phyloP scores from a whole-genome alignment of 129 eudicot species.

The Tagetes patula region DNA sequence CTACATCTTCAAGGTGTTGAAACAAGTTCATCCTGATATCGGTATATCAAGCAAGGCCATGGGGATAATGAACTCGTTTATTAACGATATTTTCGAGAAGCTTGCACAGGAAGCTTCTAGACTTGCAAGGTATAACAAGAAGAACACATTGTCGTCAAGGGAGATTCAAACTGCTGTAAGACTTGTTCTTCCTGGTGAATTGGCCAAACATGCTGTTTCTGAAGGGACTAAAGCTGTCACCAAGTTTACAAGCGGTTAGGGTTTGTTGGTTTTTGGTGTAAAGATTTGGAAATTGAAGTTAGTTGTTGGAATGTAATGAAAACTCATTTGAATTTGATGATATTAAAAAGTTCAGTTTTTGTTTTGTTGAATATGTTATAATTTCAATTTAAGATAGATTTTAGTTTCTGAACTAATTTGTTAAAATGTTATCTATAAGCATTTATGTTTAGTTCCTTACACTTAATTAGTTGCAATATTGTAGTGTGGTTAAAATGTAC shows the following conservation, averaged over 20 bases:
- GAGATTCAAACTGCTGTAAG: constrained; percentile 40
- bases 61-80: constrained; percentile 36
- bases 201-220: constrained; percentile 32
- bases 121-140: constrained; percentile 35
- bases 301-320: background rate
- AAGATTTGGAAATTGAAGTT: too few relatives aligned
- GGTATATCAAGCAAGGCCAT: constrained; percentile 29
- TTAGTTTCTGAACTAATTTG: too few relatives aligned
- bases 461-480: too few relatives aligned
- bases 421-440: too few relatives aligned
- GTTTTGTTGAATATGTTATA: too few relatives aligned
- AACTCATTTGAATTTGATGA: too few relatives aligned
- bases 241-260: constrained; percentile 28
- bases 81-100: constrained; percentile 34
- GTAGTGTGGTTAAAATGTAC: too few relatives aligned
- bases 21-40: constrained; percentile 36
- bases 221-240: constrained; percentile 39
- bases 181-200: constrained; percentile 30
- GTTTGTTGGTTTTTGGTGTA: background rate
- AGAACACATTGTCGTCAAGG: constrained; percentile 15
- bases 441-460: too few relatives aligned
- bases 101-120: constrained; percentile 33
- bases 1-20: constrained; percentile 35
- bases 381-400: too few relatives aligned
- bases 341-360: too few relatives aligned